Base-by-base conservation (phyloP, 176 grass and related monocot species). In the Cymbopogon citratus region DNA sequence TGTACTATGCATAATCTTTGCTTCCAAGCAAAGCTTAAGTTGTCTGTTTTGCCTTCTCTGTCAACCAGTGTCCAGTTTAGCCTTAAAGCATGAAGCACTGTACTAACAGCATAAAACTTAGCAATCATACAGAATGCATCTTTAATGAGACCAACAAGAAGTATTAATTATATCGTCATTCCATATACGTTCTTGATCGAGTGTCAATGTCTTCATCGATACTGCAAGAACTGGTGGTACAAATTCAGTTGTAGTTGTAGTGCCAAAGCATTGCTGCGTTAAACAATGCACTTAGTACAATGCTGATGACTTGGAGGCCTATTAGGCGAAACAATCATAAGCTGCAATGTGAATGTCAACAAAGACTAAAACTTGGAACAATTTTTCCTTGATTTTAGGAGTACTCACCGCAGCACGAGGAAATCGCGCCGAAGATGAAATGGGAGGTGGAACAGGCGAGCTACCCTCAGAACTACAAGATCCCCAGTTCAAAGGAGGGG, bases 401-500 rank as follows among this genome's bases (percentile, higher is more conserved):
- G 36, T 88, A 84, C 69, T 80, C 61, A 21, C 81, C 81, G 21
- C 75, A 63, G 10, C 86, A 88, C 6, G 74, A 84, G 61, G 36
- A 83, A 28, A 70, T 88, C 26, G 75, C 43, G 15, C 49, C 86
- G 8, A 88, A 84, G 74, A 43, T 60, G 75, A 83, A 79, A 44
- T 88, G 80, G 80, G 80, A 83, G 59, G 73, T 68, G 74, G 86
- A 66, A 79, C 35, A 80, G 36, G 21, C 9, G 34, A 44, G 19
- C 45, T 83, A 74, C 80, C 31, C 43, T 71, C 65, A 57, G 66
- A 83, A 78, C 74, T 35, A 65, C 27, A 68, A 83, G 56, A 72
- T 88, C 68, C 56, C 74, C 9, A 72, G 1, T 43, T 36, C 74
- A 26, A 78, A 84, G 66, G 81, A 88, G 15, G 79, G 56, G 34